These are phyloP conservation scores for Aspergillus sp. DNA, from an alignment of 2,329 filamentous ascomycete species.

Conservation along the genomic window DNA sequence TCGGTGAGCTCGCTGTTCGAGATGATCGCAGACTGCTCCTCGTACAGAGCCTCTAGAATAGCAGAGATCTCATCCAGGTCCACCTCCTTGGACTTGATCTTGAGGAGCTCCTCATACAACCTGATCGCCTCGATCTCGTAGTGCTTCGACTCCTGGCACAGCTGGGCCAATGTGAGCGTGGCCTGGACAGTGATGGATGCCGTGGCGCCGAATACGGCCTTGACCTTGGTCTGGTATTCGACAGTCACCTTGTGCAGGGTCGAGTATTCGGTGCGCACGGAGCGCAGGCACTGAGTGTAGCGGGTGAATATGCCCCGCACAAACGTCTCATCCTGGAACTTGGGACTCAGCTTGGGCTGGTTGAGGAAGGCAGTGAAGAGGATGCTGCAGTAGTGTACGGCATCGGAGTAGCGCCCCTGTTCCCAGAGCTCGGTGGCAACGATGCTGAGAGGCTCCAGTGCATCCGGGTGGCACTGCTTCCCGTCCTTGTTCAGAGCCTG, in stretches of 20 bases:
- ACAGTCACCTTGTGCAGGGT: conserved; percentile 40
- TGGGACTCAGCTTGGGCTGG: conserved; percentile 38
- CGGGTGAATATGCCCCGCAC: conserved; percentile 39
- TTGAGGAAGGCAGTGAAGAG: conserved; percentile 44
- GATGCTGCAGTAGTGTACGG: conserved; percentile 38
- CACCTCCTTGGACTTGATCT: conserved; percentile 36
- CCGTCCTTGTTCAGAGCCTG: conserved; percentile 44
- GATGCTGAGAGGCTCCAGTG: conserved; percentile 43
- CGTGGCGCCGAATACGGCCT: conserved; percentile 39
- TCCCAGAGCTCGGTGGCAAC: conserved; percentile 46
- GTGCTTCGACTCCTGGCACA: conserved; percentile 45
- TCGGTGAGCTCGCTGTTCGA: conserved; percentile 27
- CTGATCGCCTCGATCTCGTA: conserved; percentile 41
- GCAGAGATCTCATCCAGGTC: conserved; percentile 40
- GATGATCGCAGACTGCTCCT: conserved; percentile 38
- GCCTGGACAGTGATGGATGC: conserved; percentile 44
- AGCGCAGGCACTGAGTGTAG: conserved; percentile 43
- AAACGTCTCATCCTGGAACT: conserved; percentile 40
- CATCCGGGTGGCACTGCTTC: conserved; percentile 39
- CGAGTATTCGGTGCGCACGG: conserved; percentile 35
- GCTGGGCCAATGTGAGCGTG: conserved; percentile 39
- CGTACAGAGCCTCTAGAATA: conserved; percentile 43
- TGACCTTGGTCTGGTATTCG: conserved; percentile 41
- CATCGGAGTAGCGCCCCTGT: conserved; percentile 44
- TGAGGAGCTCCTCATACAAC: conserved; percentile 44